Conservation (phyloP, 441 rosid species). For the Sinapis alba region DNA sequence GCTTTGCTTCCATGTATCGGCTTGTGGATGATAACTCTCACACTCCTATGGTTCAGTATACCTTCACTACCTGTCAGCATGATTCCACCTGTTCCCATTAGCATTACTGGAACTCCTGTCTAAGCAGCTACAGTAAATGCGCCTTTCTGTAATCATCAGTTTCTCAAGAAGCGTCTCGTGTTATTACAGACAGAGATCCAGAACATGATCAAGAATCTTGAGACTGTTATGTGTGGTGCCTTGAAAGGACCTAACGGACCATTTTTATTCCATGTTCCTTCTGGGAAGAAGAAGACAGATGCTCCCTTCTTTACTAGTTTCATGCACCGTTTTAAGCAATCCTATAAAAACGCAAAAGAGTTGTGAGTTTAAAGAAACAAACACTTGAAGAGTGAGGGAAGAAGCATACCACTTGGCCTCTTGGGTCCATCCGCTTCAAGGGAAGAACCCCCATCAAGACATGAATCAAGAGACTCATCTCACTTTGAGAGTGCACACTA, state of each 20-base stretch:
- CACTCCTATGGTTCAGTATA: constrained; percentile 68
- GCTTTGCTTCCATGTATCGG: constrained; percentile 72
- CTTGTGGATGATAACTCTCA: constrained; percentile 71
- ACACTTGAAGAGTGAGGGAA: background rate
- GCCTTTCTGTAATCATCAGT: constrained; percentile 65
- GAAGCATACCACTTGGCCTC: constrained; percentile 79
- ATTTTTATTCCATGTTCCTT: constrained; percentile 89
- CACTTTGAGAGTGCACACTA: background rate
- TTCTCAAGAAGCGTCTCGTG: background rate
- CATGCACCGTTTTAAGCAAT: constrained; percentile 81
- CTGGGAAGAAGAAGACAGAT: constrained; percentile 84
- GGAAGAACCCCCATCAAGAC: constrained; percentile 72
- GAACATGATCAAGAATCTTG: constrained; percentile 4
- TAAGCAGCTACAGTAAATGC: constrained; percentile 86
- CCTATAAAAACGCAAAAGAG: constrained; percentile 44
- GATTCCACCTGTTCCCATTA: constrained; percentile 81
- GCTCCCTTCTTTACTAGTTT: constrained; percentile 79
- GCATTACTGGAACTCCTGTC: no score
- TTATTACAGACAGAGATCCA: background rate
- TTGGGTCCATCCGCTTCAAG: constrained; percentile 85
- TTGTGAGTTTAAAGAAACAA: constrained; percentile 9
- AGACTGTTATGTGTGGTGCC: constrained; percentile 49
- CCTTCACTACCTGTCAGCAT: constrained; percentile 86
- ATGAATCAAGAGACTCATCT: constrained; percentile 14
- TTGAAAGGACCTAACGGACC: constrained; percentile 78